Evolutionary conservation across 768 basidiomycete genomes (phyloP).

Genomic region (Phallus indusiatus): DNA sequence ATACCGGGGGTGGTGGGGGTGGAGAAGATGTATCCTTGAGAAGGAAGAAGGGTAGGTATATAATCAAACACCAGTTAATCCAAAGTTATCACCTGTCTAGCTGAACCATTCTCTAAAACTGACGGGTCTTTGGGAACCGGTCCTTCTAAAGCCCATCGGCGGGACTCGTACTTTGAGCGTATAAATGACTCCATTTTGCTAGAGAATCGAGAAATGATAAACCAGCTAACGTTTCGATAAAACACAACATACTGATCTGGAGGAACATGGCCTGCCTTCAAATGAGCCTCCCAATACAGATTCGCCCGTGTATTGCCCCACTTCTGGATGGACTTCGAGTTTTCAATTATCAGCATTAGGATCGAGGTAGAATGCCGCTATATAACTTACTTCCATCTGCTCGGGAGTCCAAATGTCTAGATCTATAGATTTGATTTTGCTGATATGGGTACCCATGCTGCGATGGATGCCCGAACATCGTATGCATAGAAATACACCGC

Average conservation of each 20-base stretch:
- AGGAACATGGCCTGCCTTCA: constrained; percentile 84
- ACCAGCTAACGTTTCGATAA: neutral
- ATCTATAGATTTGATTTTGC: constrained; percentile 94
- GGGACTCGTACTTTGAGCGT: constrained; percentile 91
- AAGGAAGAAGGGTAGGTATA: neutral
- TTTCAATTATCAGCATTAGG: neutral
- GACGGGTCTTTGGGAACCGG: constrained; percentile 77
- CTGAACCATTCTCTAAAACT: constrained; percentile 45
- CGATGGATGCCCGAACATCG: constrained; percentile 97
- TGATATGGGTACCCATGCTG: constrained; percentile 97
- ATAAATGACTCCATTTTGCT: constrained; percentile 99
- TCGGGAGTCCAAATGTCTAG: constrained; percentile 97
- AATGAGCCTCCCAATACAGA: constrained; percentile 93
- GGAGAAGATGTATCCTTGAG: neutral
- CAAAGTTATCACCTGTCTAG: neutral
- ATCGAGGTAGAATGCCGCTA: neutral
- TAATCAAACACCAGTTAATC: neutral
- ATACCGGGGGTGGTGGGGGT: constrained; percentile 4
- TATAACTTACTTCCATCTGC: constrained; percentile 74
- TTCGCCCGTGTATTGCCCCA: constrained; percentile 96
- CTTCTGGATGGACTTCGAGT: constrained; percentile 62
- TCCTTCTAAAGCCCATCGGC: constrained; percentile 89
- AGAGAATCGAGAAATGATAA: neutral
- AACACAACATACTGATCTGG: constrained; percentile 76
- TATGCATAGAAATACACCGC: constrained; percentile 92